phyloP scores from a whole-genome alignment of 495 filamentous ascomycete genomes.

The Parathielavia hyrcaniae region DNA sequence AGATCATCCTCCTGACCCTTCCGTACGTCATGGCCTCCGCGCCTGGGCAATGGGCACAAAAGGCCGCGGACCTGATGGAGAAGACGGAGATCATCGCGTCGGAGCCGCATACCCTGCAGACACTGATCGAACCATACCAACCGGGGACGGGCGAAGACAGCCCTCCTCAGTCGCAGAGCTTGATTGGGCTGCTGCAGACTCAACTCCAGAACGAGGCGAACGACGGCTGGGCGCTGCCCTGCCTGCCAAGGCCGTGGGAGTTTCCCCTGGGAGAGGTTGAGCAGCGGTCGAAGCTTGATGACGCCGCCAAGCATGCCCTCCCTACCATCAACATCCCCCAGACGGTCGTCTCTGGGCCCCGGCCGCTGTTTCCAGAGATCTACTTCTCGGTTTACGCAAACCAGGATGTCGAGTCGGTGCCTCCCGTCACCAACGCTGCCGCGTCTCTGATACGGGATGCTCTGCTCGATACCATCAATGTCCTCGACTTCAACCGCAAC shows the following conservation, averaged over 20 bases:
- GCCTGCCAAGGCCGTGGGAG: constrained; percentile 80
- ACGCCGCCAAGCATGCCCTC: constrained; percentile 64
- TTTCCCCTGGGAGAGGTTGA: constrained; percentile 47
- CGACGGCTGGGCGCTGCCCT: constrained; percentile 66
- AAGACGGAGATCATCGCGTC: constrained; percentile 89
- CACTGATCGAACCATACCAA: constrained; percentile 76
- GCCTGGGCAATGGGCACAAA: constrained; percentile 54
- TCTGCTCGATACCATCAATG: constrained; percentile 88
- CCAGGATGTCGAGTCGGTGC: constrained; percentile 90
- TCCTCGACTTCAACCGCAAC: constrained; percentile 85
- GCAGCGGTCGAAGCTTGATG: constrained; percentile 49
- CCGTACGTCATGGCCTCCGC: constrained; percentile 81
- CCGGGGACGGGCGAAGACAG: constrained; percentile 42
- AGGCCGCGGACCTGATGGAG: constrained; percentile 71
- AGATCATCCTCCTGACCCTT: constrained; percentile 87
- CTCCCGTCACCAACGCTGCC: constrained; percentile 64
- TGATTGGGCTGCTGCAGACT: constrained; percentile 77
- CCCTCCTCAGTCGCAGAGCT: constrained; percentile 45
- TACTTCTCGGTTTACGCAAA: constrained; percentile 87
- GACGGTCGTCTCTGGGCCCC: constrained; percentile 64
- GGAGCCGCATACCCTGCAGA: constrained; percentile 73
- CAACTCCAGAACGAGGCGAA: constrained; percentile 69
- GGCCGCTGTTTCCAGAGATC: constrained; percentile 80
- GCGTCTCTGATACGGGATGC: constrained; percentile 77
- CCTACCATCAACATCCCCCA: constrained; percentile 68